Conservation (phyloP, 345 rosid species). For the Populus davidiana region DNA sequence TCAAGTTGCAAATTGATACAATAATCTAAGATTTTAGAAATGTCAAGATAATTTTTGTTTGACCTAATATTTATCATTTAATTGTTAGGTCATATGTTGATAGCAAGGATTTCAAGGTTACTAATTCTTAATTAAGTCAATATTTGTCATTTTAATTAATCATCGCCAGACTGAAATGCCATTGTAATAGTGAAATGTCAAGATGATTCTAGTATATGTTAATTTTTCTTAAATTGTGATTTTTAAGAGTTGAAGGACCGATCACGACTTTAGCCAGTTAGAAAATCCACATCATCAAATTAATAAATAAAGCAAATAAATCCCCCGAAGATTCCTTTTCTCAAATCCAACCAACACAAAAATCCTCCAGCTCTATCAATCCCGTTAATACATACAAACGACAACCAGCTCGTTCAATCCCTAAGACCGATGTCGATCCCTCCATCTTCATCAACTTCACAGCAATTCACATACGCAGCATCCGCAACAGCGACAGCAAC, state of each 20-base stretch:
- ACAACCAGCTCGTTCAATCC: background rate
- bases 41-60: background rate
- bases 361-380: background rate
- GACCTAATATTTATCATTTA: too few species aligned
- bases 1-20: conserved; percentile 8
- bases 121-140: too few species aligned
- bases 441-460: conserved; percentile 37
- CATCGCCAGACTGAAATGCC: too few species aligned
- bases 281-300: too few species aligned
- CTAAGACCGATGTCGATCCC: conserved; percentile 40
- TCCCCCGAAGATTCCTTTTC: background rate
- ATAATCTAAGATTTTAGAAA: background rate
- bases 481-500: conserved; percentile 5
- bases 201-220: too few species aligned
- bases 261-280: too few species aligned
- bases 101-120: background rate
- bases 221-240: too few species aligned
- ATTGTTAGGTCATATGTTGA: background rate
- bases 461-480: conserved; percentile 40
- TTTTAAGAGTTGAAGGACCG: too few species aligned
- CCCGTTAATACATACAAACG: background rate
- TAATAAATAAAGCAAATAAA: background rate
- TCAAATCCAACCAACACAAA: background rate
- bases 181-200: too few species aligned
- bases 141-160: too few species aligned